Evolutionary conservation across 768 basidiomycete species (phyloP).

Genomic region (Serendipita sp.): DNA sequence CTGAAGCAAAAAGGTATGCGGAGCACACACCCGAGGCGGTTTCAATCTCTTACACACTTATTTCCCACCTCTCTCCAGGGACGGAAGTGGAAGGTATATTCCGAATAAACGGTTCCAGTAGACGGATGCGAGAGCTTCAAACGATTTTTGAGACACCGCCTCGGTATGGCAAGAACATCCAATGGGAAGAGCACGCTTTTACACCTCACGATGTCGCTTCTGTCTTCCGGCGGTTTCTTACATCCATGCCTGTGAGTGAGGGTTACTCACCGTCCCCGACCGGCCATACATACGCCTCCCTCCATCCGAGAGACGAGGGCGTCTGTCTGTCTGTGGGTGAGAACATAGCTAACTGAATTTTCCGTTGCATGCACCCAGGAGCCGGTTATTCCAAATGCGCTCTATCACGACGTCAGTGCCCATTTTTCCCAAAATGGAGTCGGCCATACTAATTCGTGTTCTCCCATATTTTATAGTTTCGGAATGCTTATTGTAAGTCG

Average conservation of each 20-base stretch:
- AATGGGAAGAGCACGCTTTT: constrained; percentile 74
- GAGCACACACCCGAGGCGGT: constrained; percentile 3
- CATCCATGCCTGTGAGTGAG: constrained; percentile 79
- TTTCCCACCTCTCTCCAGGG: constrained; percentile 26
- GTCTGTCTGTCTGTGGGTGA: neutral
- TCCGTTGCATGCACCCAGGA: constrained; percentile 34
- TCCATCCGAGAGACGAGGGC: neutral
- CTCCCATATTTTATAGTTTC: constrained; percentile 35
- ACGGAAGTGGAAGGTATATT: constrained; percentile 90
- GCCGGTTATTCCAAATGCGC: constrained; percentile 80
- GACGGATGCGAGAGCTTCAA: constrained; percentile 92
- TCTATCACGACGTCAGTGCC: constrained; percentile 66
- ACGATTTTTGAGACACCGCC: constrained; percentile 78
- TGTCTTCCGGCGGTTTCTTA: constrained; percentile 88
- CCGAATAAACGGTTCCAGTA: constrained; percentile 87
- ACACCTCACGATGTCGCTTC: constrained; percentile 96
- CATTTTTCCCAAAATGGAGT: neutral
- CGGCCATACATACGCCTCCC: neutral
- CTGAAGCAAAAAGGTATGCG: constrained; percentile 78
- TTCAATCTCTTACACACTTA: neutral
- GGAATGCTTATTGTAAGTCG: constrained; percentile 51
- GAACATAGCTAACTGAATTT: neutral
- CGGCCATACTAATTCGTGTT: constrained; percentile 8
- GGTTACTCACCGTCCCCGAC: constrained; percentile 1
- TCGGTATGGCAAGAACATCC: constrained; percentile 78